phyloP scores from a whole-genome alignment of 2,329 filamentous ascomycete genomes.

The Laburnicola sp. region DNA sequence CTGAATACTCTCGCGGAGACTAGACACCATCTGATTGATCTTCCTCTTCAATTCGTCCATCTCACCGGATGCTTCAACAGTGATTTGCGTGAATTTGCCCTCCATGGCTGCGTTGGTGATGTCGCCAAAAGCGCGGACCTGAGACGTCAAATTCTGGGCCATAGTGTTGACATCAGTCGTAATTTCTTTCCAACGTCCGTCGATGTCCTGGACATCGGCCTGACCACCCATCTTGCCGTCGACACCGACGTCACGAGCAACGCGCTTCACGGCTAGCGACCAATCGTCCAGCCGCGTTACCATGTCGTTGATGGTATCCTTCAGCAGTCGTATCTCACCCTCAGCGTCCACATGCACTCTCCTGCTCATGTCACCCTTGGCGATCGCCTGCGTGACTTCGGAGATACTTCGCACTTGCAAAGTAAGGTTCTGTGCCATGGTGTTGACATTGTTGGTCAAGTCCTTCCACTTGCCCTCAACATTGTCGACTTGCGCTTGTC shows the following conservation, averaged over 20 bases:
- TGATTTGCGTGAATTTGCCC: constrained; percentile 91
- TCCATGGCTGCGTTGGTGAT: constrained; percentile 98
- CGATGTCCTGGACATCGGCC: constrained; percentile 88
- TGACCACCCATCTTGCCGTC: constrained; percentile 99
- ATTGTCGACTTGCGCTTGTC: constrained; percentile 65
- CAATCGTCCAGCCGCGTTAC: constrained; percentile 93
- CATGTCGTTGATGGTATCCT: constrained; percentile 99
- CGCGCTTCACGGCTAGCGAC: constrained; percentile 92
- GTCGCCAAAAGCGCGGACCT: constrained; percentile 96
- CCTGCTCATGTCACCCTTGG: constrained; percentile 92
- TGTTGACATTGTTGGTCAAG: constrained; percentile 68
- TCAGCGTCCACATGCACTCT: constrained; percentile 95
- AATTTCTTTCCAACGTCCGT: constrained; percentile 97
- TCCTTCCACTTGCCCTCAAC: constrained; percentile 70
- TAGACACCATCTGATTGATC: constrained; percentile 99
- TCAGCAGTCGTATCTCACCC: constrained; percentile 90
- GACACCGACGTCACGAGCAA: constrained; percentile 94
- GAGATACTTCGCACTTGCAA: constrained; percentile 84
- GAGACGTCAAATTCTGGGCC: constrained; percentile 80
- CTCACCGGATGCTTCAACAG: constrained; percentile 94
- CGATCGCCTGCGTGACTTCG: constrained; percentile 91
- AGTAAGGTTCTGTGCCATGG: constrained; percentile 67
- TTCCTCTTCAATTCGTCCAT: constrained; percentile 99
- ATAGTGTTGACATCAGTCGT: constrained; percentile 96
- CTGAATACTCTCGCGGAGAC: constrained; percentile 92